Base-by-base conservation (phyloP, 2,329 filamentous ascomycete genomes). In the Malbranchea cinnamomea region DNA sequence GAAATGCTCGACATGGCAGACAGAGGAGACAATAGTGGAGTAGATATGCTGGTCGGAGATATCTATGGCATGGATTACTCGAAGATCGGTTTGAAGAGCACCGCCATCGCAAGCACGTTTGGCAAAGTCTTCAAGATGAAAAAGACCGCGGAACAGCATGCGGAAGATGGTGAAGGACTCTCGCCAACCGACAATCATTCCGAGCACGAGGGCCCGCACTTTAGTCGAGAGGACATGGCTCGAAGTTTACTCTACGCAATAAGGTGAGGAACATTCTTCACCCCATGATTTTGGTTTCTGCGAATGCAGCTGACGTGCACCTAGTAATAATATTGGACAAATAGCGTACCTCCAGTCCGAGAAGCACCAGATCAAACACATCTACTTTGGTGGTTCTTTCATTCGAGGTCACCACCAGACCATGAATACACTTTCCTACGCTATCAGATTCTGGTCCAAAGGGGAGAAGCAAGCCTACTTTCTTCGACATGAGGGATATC, bases 341-440 rank as follows among this genome's bases (percentile, higher is more conserved):
- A 92, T 98, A 44, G 84, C 89, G 24, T 94, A 89, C 53, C 65
- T 98, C n/a, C 89, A 95, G 51, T 89, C 83, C 4, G 85, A 94
- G 52, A 89, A 93, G 49, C 87, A 98, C 58, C 71, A 78, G 26
- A 65, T 95, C 15, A 78, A 81, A 39, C 75, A 87, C 48, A 95
- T 98, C 37, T 98, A 98, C 61, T 98, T 98, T 55, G 89, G 89
- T 13, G 89, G 89, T 14, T 89, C 80, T 5, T 98, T 95, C 52
- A 95, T 98, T 49, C 76, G 89, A 23, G 89, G 89, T 23, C 89
- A 98, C 54, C 74, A 80, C 10, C 89, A 95, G 59, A 98, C 89
- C 8, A 98, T 98, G 72, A 92, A 95, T 55, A 95, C 89, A 0
- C 65, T 98, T 6, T 85, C 79, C 32, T 98, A 93, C 49, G 89